These are phyloP conservation scores for Clarireedia sp. DNA, from an alignment of 2,329 filamentous ascomycete species.

Conservation along the genomic window DNA sequence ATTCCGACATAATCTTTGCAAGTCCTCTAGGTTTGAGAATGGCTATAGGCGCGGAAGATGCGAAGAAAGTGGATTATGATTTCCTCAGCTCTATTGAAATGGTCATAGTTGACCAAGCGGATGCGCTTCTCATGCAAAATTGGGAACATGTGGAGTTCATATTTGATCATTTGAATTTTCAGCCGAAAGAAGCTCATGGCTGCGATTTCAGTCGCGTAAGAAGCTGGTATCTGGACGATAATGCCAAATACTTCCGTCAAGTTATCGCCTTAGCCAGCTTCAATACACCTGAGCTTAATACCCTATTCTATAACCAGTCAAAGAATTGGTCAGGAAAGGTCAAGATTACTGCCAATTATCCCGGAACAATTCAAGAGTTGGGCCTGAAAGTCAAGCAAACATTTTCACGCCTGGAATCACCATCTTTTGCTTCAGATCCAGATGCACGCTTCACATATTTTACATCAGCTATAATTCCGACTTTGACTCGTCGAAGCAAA, in stretches of 20 bases:
- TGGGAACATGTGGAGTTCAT: constrained; percentile 95
- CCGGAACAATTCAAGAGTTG: constrained; percentile 65
- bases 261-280: constrained; percentile 76
- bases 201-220: constrained; percentile 90
- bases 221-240: constrained; percentile 86
- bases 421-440: constrained; percentile 65
- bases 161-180: constrained; percentile 83
- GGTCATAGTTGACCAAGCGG: constrained; percentile 82
- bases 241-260: constrained; percentile 74
- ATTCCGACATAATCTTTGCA: constrained; percentile 87
- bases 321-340: constrained; percentile 74
- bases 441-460: constrained; percentile 91
- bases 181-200: constrained; percentile 81
- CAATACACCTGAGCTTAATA: constrained; percentile 80
- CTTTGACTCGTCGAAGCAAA: constrained; percentile 60
- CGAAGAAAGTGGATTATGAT: constrained; percentile 69
- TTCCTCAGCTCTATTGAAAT: constrained; percentile 92
- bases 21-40: constrained; percentile 85
- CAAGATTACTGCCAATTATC: constrained; percentile 60
- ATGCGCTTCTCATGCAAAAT: constrained; percentile 94
- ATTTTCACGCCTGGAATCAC: constrained; percentile 76
- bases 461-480: constrained; percentile 69
- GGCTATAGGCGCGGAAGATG: constrained; percentile 69
- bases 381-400: constrained; percentile 72
- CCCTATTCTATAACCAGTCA: constrained; percentile 67